Conservation (phyloP, 768 basidiomycete genomes). For the Pleurotus tuber-regium region DNA sequence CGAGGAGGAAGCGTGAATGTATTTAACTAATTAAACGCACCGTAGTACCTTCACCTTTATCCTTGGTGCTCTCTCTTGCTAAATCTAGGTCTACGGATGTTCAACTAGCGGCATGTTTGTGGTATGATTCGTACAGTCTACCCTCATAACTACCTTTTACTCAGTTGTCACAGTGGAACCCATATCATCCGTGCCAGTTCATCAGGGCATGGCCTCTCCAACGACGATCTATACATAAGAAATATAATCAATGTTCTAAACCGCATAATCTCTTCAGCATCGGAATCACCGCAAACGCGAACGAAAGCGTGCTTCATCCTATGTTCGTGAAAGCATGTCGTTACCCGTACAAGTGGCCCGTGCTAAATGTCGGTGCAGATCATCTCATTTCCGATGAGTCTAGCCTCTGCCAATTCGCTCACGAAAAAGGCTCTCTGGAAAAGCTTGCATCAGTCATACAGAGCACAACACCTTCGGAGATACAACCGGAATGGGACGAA, state of each 20-base stretch:
- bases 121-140: conserved; percentile 39
- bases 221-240: conserved; percentile 46
- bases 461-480: conserved; percentile 44
- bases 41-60: conserved; percentile 37
- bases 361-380: conserved; percentile 38
- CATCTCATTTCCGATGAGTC: conserved; percentile 71
- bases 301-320: conserved; percentile 77
- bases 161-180: conserved; percentile 43
- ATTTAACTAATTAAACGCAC: neutral
- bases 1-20: neutral
- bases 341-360: too few relatives aligned
- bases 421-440: conserved; percentile 64
- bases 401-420: conserved; percentile 62
- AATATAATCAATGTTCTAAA: conserved; percentile 73
- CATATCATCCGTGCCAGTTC: conserved; percentile 56
- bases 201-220: conserved; percentile 18
- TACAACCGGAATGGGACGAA: conserved; percentile 53
- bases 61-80: conserved; percentile 45
- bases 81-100: conserved; percentile 60
- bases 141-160: neutral
- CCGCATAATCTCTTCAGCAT: conserved; percentile 46
- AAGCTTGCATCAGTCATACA: conserved; percentile 52
- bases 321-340: conserved; percentile 43
- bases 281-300: conserved; percentile 40
- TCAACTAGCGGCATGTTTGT: conserved; percentile 69